Percentiles rank a stretch among this genome's conserved stretches.
phyloP scores from a whole-genome alignment of 345 rosid genomes.

The Luvunga scandens region DNA sequence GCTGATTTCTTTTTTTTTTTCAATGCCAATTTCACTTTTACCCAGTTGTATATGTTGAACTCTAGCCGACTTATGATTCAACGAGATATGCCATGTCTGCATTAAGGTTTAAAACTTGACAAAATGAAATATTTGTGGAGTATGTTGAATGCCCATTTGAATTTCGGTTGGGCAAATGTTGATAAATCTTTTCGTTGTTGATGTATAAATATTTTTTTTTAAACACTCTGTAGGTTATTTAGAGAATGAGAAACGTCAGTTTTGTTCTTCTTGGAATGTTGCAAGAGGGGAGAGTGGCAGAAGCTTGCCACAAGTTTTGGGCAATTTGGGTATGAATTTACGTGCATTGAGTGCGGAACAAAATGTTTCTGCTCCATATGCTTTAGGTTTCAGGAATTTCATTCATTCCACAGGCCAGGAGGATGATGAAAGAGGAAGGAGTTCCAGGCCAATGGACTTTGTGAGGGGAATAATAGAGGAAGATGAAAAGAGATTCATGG shows the following conservation, averaged over 20 bases:
- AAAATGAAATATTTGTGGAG: not conserved
- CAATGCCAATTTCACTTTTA: not conserved
- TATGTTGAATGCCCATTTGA: not conserved
- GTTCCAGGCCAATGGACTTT: constrained; percentile 37
- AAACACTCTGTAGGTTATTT: constrained; percentile 21
- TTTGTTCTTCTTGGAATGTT: constrained; percentile 11
- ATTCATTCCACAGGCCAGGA: constrained; percentile 28
- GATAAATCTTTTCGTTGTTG: not conserved
- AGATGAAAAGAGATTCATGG: constrained; percentile 24
- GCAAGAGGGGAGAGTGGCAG: constrained; percentile 19
- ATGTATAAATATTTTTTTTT: not conserved
- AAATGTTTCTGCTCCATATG: constrained; percentile 21
- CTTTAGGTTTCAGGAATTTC: constrained; percentile 30
- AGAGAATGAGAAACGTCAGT: constrained; percentile 16
- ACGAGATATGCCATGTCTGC: too few species aligned
- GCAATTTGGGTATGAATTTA: constrained; percentile 18
- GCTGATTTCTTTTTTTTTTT: not conserved
- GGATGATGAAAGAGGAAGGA: constrained; percentile 23
- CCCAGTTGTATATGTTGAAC: not conserved
- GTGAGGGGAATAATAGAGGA: constrained; percentile 48
- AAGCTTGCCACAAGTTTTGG: not conserved
- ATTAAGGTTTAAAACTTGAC: not conserved
- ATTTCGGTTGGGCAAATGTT: not conserved
- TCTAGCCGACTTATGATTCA: too few species aligned
- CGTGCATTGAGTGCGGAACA: constrained; percentile 13